These are phyloP conservation scores for Alternaria viburni DNA, from an alignment of 2,329 filamentous ascomycete genomes.

Conservation along the genomic window DNA sequence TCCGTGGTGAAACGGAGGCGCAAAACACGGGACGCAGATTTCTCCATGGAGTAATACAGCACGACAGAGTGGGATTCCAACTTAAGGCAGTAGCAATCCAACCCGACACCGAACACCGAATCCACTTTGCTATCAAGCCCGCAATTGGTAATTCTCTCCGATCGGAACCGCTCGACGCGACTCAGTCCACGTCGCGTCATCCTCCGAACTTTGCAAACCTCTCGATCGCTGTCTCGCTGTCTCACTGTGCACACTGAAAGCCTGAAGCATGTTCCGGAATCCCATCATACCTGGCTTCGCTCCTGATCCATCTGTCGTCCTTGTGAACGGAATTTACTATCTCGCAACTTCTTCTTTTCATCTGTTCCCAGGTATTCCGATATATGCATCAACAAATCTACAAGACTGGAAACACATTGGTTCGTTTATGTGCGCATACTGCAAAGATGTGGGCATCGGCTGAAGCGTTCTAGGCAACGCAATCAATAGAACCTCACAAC, in stretches of 20 bases:
- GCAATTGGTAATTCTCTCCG: neutral
- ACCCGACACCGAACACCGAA: neutral
- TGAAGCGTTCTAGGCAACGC: neutral
- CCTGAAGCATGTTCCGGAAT: neutral
- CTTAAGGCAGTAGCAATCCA: neutral
- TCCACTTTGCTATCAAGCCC: neutral
- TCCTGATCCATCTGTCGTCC: slow-evolving; percentile 53
- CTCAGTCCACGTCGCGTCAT: neutral
- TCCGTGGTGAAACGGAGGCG: neutral
- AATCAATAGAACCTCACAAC: neutral
- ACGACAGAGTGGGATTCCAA: neutral
- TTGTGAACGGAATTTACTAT: slow-evolving; percentile 54
- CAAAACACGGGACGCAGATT: neutral
- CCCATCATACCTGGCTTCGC: slow-evolving; percentile 56
- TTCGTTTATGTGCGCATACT: neutral
- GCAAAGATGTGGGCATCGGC: neutral
- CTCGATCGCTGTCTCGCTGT: neutral
- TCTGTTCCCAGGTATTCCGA: slow-evolving; percentile 57
- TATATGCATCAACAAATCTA: slow-evolving; percentile 58
- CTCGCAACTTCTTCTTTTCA: slow-evolving; percentile 59
- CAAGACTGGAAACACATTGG: slow-evolving; percentile 54
- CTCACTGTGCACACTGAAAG: neutral
- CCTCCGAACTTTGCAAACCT: neutral
- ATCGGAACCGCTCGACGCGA: neutral
- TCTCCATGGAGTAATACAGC: neutral